Conservation (phyloP, 2,329 filamentous ascomycete species). For the Ophiostoma piceae region DNA sequence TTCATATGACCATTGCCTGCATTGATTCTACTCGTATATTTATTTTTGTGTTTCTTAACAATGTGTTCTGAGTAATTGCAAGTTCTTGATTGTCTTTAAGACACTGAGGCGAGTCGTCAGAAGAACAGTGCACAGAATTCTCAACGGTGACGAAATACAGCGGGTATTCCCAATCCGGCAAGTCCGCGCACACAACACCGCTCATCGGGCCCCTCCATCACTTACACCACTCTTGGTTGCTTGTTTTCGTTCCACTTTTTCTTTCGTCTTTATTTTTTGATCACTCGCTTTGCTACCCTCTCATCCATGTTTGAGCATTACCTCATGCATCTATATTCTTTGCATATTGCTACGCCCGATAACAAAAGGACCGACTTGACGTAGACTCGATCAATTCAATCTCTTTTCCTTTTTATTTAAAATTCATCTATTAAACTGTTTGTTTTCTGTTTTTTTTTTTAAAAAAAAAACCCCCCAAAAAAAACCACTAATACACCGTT, state of each 20-base stretch:
- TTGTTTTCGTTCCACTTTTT: neutral
- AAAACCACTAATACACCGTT: neutral
- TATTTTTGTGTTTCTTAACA: neutral
- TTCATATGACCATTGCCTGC: neutral
- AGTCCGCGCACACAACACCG: constrained; percentile 17
- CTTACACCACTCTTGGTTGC: constrained; percentile 5
- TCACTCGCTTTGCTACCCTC: neutral
- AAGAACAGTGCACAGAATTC: neutral
- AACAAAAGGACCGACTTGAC: neutral
- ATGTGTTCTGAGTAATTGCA: neutral
- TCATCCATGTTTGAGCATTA: neutral
- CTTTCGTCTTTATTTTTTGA: neutral
- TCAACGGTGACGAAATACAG: neutral
- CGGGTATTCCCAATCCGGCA: constrained; percentile 12
- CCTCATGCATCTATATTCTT: neutral
- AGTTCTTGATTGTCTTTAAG: neutral
- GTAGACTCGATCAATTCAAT: neutral
- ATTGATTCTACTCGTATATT: neutral
- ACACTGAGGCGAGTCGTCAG: neutral
- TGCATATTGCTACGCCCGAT: neutral
- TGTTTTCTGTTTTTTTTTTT: too few relatives aligned
- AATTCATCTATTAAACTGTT: too few relatives aligned
- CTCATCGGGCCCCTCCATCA: neutral
- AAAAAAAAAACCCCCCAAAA: too few relatives aligned
- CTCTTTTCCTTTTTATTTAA: too few relatives aligned